Evolutionary conservation across 2,329 filamentous ascomycete genomes (phyloP), one percentile per base, ranked within the genome.

Genomic region (Hymenoscyphus albidus): DNA sequence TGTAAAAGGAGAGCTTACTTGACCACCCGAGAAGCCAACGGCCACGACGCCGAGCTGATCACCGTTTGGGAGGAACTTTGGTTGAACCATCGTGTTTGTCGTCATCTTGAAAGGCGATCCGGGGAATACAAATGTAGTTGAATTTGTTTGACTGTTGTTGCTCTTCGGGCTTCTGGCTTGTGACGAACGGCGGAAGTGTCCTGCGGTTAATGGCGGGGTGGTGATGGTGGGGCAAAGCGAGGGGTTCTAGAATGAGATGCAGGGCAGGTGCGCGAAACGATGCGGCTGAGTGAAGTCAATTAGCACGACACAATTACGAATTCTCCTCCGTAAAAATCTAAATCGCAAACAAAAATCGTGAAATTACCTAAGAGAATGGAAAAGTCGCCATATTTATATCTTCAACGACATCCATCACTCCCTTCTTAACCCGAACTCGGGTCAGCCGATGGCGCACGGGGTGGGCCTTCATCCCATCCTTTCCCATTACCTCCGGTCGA

Each of bases 21-120:
- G 95, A 64, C 95, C 95, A 70, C 94, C 94, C 62, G 93, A 96
- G 82, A 98, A 99, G 68, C 94, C 94, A 44, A 98, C 95, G 59
- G 94, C 93, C 44, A 98, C 92, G 64, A 99, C 85, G 68, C 94
- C 95, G 69, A 99, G 83, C 74, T 98, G 88, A 74, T 91, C 84
- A 39, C 88, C 85, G 75, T 88, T 83, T 69, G 88, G 83, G 71
- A 98, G 89, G 81, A 97, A 98, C 75, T 90, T 93, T 64, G 73
- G 71, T 51, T 74, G 63, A 62, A 75, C 64, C 73, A 76, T 75
- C 40, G 72, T 74, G 32, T 70, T 70, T 42, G 72, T 75, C 35
- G 72, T 71, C 74, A 75, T 75, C 55, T 27, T 72, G 67, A 59
- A 58, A 22, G 54, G 42, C 42, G 35, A 16, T 27, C 27, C 2